phyloP scores from a whole-genome alignment of 2,329 filamentous ascomycete genomes.

The Sporothrix inflata region DNA sequence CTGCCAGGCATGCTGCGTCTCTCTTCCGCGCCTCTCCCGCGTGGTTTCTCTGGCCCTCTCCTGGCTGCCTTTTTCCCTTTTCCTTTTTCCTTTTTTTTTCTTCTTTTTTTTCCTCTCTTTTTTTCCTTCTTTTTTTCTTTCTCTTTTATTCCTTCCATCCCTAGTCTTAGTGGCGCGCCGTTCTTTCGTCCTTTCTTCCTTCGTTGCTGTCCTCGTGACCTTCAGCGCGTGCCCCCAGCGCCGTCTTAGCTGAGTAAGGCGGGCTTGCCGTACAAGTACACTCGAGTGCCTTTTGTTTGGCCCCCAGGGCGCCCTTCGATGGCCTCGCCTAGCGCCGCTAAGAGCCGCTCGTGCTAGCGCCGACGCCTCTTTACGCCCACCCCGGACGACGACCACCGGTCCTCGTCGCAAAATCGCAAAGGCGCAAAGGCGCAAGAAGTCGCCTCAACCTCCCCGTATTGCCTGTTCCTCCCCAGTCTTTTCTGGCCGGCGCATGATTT shows the following conservation, averaged over 20 bases:
- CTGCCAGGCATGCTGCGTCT: neutral
- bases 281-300: too few species aligned
- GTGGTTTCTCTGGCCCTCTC: neutral
- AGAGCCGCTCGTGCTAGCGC: constrained; percentile 9
- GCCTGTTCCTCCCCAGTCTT: too few species aligned
- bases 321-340: constrained; percentile 2
- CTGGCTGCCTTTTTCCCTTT: neutral
- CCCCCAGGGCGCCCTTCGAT: neutral
- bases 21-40: neutral
- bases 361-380: neutral
- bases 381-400: constrained; percentile 8
- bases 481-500: too few species aligned
- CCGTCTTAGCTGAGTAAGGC: constrained; percentile 13
- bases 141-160: too few species aligned
- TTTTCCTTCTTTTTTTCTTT: neutral
- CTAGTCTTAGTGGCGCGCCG: neutral
- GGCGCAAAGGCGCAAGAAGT: too few species aligned
- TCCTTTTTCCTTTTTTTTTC: neutral
- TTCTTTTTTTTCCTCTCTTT: neutral
- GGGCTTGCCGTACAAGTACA: too few species aligned
- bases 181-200: too few species aligned
- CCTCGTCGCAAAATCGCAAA: neutral
- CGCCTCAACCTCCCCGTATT: neutral
- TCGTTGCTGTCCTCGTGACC: constrained; percentile 4
- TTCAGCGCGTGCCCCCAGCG: too few species aligned